Evolutionary conservation across 257 asterid genomes (phyloP), one percentile per base, ranked within the genome.

Genomic region (Solanum okadae): DNA sequence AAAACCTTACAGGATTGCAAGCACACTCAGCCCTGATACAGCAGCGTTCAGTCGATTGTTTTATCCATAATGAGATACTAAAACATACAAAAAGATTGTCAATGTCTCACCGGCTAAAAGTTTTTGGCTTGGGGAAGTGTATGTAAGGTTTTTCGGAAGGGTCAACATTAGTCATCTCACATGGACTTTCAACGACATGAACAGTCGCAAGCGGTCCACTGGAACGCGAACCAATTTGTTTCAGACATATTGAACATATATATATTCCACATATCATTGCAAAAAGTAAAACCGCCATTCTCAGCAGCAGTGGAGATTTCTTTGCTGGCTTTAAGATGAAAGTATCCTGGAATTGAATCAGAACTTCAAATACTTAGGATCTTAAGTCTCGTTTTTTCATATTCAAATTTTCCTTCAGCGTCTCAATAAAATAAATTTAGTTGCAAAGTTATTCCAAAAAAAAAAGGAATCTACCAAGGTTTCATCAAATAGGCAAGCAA

Each of bases 211-310:
- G 37, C 70, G 72, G 90, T 31, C 61, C 93, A 9, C 89, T 87
- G 23, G 94, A 61, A 3, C 34, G 91, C 31, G 81, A 92, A 59
- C 92, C 93, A 63, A 92, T 87, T 93, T 96, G 98, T 95, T 85
- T 94, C 37, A 96, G 93, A 91, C 98, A 94, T 77, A 96, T 88
- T 6, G 96, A 91, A 91, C 94, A 96, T 86, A 95, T 92, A 83
- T 92, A 96, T 44, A 96, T 93, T 75, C 98, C 98, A 88, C 95
- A 96, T 68, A 93, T 93, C 98, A 96, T 92, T 34, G 95, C 92
- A 29, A 95, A 91, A 34, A 94, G 93, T 92, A 96, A 89, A 84
- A 96, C 97, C 90, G 91, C 91, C 96, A 92, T 93, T 90, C 99
- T 92, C 90, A 92, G 88, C 86, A 90, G 90, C 89, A 94, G 87